These are phyloP conservation scores for Ceriops tagal DNA, from an alignment of 345 rosid species.

Conservation along the genomic window DNA sequence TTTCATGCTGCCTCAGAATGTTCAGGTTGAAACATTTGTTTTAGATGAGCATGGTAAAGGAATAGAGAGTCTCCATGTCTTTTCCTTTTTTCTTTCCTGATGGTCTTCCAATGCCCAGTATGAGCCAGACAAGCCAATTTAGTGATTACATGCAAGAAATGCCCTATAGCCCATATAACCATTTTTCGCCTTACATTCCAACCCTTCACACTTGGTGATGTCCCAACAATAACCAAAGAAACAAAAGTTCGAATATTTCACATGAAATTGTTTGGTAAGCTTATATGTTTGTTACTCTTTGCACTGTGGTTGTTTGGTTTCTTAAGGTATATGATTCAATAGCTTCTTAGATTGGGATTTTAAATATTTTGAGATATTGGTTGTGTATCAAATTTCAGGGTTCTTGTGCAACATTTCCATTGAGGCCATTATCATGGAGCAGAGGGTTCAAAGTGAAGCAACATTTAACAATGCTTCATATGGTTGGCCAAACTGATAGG, in stretches of 20 bases:
- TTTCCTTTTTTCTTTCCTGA: not conserved
- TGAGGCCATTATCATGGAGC: slow-evolving; percentile 56
- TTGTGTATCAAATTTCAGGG: slow-evolving; percentile 44
- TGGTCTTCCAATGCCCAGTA: too few relatives aligned
- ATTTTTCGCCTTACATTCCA: not conserved
- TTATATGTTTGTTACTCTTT: not conserved
- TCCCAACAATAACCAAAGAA: too few relatives aligned
- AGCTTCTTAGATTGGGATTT: slow-evolving; percentile 3
- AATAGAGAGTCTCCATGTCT: not conserved
- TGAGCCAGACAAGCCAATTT: not conserved
- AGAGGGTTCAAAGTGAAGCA: slow-evolving; percentile 48
- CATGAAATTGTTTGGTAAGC: not conserved
- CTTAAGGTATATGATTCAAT: not conserved
- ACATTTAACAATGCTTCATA: slow-evolving; percentile 35
- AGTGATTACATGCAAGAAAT: not conserved
- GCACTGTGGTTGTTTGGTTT: not conserved
- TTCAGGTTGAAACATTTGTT: not conserved
- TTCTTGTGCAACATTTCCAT: slow-evolving; percentile 54
- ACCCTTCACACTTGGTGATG: not conserved
- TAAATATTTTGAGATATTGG: slow-evolving; percentile 3
- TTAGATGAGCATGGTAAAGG: not conserved
- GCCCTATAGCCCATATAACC: not conserved
- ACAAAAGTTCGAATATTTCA: too few relatives aligned
- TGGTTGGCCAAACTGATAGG: slow-evolving; percentile 47
- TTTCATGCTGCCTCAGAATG: not conserved